Evolutionary conservation across 495 filamentous ascomycete species (phyloP).

Genomic region (Bathelium albidoporum): DNA sequence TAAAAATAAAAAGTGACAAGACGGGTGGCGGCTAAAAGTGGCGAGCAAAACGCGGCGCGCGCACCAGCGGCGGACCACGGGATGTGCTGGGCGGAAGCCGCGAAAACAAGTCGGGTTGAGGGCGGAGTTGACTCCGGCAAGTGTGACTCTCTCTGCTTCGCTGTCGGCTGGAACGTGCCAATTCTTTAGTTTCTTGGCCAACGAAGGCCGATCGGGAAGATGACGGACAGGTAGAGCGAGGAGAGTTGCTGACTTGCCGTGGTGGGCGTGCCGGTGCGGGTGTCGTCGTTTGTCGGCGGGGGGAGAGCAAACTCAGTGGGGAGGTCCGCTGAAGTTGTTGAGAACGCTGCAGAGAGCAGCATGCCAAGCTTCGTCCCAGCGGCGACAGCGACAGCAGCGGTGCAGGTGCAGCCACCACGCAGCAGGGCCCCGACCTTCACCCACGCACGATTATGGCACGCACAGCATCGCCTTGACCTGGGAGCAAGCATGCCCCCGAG

Average conservation of each 20-base stretch:
- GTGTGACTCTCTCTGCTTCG: neutral
- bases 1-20: neutral
- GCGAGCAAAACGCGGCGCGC: neutral
- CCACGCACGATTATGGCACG: neutral
- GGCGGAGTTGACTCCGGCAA: slow-evolving; percentile 3
- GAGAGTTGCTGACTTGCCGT: neutral
- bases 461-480: neutral
- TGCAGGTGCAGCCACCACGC: neutral
- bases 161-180: too few relatives aligned
- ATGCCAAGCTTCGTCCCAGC: neutral
- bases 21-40: neutral
- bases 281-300: neutral
- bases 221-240: neutral
- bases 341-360: neutral
- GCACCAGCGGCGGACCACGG: neutral
- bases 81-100: neutral
- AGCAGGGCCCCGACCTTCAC: neutral
- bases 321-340: neutral
- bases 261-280: neutral
- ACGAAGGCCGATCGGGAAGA: neutral
- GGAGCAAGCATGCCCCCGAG: neutral
- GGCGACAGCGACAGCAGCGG: neutral
- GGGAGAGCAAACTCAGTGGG: neutral
- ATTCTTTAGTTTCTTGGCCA: too few relatives aligned
- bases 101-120: slow-evolving; percentile 4